phyloP scores from a whole-genome alignment of 805 yeast genomes.

The Myxozyma melibiosi region DNA sequence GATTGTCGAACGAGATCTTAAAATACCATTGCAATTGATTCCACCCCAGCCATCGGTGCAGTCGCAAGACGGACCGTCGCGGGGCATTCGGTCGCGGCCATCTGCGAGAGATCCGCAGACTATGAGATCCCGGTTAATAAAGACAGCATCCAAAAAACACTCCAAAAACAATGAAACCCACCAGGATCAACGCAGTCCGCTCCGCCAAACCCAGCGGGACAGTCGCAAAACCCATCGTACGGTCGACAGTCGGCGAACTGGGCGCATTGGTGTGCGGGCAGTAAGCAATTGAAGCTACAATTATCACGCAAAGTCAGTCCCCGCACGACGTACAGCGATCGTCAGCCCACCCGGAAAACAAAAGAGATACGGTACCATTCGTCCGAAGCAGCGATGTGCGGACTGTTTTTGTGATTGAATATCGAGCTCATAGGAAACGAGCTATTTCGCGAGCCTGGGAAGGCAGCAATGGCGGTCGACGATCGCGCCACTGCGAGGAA shows the following conservation, averaged over 20 bases:
- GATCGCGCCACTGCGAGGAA: conserved; percentile 6
- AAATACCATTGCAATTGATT: conserved; percentile 70
- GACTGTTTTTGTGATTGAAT: background rate
- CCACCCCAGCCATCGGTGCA: conserved; percentile 93
- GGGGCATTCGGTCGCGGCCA: conserved; percentile 61
- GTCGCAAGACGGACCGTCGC: conserved; percentile 57
- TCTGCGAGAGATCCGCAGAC: conserved; percentile 78
- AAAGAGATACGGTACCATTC: background rate
- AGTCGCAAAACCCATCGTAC: conserved; percentile 87
- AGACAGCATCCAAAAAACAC: conserved; percentile 31
- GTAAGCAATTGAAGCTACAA: conserved; percentile 84
- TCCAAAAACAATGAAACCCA: conserved; percentile 13
- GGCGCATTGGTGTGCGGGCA: conserved; percentile 85
- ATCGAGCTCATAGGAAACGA: conserved; percentile 3
- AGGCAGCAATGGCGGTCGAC: conserved; percentile 9
- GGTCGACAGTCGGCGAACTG: conserved; percentile 89
- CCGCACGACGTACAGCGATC: too few relatives aligned
- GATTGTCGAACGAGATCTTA: background rate
- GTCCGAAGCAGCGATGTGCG: conserved; percentile 5
- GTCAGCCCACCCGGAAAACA: background rate
- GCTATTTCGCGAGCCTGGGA: conserved; percentile 1
- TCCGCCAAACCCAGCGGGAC: conserved; percentile 92
- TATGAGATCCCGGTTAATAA: background rate
- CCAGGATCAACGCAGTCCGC: conserved; percentile 82
- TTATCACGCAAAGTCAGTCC: too few relatives aligned